Evolutionary conservation across 73 alveolate genomes (phyloP).

Genomic region (Uronychia binucleata): DNA sequence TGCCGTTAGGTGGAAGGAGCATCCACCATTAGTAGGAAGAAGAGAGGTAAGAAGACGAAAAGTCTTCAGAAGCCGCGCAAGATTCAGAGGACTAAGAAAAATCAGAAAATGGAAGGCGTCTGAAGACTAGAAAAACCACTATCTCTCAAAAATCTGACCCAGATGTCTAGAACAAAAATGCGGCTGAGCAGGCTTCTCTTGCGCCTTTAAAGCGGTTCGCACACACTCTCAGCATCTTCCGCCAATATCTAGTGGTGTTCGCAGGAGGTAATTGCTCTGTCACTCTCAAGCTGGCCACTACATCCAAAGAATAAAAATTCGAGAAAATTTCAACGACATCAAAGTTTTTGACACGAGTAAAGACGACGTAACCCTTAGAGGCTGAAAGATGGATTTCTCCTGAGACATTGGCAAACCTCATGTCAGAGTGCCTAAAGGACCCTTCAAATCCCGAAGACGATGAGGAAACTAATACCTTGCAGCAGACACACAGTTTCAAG

Average conservation of each 20-base stretch:
- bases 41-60: too few relatives aligned
- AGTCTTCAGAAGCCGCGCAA: too few relatives aligned
- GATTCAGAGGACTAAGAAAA: too few relatives aligned
- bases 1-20: too few relatives aligned
- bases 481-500: background rate
- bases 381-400: background rate
- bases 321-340: slow-evolving; percentile 30
- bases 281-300: slow-evolving; percentile 1
- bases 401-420: background rate
- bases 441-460: slow-evolving; percentile 16
- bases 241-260: slow-evolving; percentile 12
- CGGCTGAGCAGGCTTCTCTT: slow-evolving; percentile 17
- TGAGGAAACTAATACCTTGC: background rate
- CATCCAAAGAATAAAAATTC: slow-evolving; percentile 9
- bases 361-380: background rate
- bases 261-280: slow-evolving; percentile 22
- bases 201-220: slow-evolving; percentile 35
- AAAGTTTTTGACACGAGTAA: slow-evolving; percentile 30
- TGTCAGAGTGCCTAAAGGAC: background rate
- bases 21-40: too few relatives aligned
- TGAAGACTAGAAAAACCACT: background rate
- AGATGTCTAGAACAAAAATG: background rate
- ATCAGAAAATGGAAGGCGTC: too few relatives aligned
- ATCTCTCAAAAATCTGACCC: background rate
- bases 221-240: slow-evolving; percentile 16